A percentile compares a stretch with the other conserved stretches of the same genome.
Evolutionary conservation across 2,329 filamentous ascomycete species (phyloP).

Genomic region (Akanthomyces uredinophilus): DNA sequence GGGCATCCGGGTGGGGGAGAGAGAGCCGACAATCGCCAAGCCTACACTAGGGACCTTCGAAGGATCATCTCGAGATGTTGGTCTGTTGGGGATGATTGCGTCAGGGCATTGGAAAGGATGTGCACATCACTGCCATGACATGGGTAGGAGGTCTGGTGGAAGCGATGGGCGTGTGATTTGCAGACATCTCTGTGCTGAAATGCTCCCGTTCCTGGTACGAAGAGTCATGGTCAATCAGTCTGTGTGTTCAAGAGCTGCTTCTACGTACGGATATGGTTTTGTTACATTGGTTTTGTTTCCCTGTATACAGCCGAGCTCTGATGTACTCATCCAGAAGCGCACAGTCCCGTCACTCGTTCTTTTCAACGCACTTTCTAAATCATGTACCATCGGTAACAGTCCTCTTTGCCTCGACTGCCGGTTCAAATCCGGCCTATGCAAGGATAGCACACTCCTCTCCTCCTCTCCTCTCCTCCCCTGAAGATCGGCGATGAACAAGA

Average conservation of each 20-base stretch:
- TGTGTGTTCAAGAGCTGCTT: neutral
- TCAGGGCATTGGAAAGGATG: too few relatives aligned
- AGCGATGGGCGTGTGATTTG: too few relatives aligned
- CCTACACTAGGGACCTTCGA: neutral
- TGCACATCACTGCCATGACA: too few relatives aligned
- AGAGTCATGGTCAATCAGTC: too few relatives aligned
- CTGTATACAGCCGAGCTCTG: too few relatives aligned
- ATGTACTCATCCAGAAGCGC: too few relatives aligned
- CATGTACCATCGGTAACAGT: neutral
- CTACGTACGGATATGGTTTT: too few relatives aligned
- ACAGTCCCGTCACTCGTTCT: too few relatives aligned
- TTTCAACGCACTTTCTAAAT: neutral
- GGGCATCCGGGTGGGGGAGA: neutral
- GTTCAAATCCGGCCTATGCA: neutral
- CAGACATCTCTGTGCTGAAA: too few relatives aligned
- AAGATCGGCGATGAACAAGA: constrained; percentile 7
- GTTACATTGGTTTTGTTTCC: neutral
- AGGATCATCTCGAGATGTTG: neutral
- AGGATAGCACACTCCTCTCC: neutral
- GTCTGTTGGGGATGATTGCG: neutral
- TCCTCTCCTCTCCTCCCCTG: neutral
- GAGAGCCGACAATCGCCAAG: neutral
- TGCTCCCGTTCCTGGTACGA: too few relatives aligned
- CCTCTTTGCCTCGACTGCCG: neutral
- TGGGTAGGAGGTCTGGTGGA: too few relatives aligned